phyloP scores from a whole-genome alignment of 1,139 yeast species.

The Kurtzmaniella quercitrusa region DNA sequence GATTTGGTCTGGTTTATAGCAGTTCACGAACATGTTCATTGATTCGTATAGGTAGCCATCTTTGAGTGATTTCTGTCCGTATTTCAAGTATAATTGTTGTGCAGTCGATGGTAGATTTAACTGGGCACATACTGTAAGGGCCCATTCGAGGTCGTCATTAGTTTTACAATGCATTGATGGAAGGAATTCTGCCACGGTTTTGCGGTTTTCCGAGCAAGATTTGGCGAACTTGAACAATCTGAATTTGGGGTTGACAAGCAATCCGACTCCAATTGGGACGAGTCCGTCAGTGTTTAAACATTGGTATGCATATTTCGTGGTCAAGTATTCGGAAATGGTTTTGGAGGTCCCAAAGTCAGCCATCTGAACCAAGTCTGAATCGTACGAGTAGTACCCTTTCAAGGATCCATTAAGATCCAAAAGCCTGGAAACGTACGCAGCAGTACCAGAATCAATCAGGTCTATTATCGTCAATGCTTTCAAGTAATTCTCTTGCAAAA shows the following conservation, averaged over 20 bases:
- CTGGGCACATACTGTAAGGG: constrained; percentile 51
- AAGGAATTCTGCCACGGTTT: constrained; percentile 53
- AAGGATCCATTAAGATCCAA: constrained; percentile 64
- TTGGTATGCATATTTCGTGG: constrained; percentile 57
- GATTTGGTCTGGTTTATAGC: constrained; percentile 44
- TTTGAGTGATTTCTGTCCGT: constrained; percentile 36
- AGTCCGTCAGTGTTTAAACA: constrained; percentile 47
- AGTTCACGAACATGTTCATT: constrained; percentile 60
- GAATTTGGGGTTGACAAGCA: constrained; percentile 24
- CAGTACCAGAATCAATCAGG: constrained; percentile 59
- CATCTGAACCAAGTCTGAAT: constrained; percentile 10
- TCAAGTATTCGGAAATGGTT: constrained; percentile 56
- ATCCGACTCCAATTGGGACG: constrained; percentile 67
- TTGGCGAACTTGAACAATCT: constrained; percentile 21
- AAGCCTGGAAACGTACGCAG: constrained; percentile 61
- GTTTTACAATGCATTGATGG: constrained; percentile 57
- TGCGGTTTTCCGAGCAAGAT: constrained; percentile 25
- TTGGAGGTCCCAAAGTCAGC: constrained; percentile 18
- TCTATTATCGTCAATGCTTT: constrained; percentile 60
- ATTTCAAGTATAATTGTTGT: constrained; percentile 40
- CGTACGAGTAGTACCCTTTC: constrained; percentile 36
- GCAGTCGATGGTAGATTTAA: constrained; percentile 50
- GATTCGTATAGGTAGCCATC: constrained; percentile 56
- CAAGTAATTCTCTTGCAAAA: constrained; percentile 55
- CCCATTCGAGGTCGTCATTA: constrained; percentile 81